Conservation (phyloP, 108 stramenopile genomes). For the Seminavis robusta region DNA sequence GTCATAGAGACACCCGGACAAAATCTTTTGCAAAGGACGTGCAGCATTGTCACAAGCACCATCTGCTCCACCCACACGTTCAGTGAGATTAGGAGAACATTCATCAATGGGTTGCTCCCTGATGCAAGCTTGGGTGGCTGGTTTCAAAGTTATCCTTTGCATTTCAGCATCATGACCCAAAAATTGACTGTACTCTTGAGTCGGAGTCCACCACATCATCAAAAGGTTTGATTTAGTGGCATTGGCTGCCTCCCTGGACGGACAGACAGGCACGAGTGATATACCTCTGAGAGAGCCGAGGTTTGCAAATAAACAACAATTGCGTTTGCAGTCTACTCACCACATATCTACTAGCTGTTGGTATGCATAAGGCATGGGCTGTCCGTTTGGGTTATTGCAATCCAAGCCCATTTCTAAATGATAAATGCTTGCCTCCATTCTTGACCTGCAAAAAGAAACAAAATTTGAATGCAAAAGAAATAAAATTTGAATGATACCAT, state of each 20-base stretch:
- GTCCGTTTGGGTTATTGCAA: not conserved
- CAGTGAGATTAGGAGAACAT: slow-evolving; percentile 5
- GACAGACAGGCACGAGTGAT: no score
- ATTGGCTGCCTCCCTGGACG: slow-evolving; percentile 16
- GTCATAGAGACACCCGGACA: not conserved
- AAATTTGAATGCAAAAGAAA: no score
- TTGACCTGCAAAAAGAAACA: no score
- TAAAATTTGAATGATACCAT: no score
- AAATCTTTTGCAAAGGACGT: slow-evolving; percentile 3
- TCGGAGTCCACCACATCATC: slow-evolving; percentile 23
- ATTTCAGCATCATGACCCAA: slow-evolving; percentile 28
- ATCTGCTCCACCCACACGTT: slow-evolving; percentile 13
- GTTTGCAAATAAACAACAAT: no score
- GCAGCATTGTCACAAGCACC: slow-evolving; percentile 24
- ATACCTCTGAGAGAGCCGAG: no score
- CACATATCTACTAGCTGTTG: slow-evolving; percentile 3
- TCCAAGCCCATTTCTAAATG: slow-evolving; percentile 4
- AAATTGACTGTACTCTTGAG: slow-evolving; percentile 7
- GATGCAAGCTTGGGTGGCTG: slow-evolving; percentile 16
- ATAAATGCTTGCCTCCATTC: no score
- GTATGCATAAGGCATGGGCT: slow-evolving; percentile 6
- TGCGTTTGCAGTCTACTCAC: no score
- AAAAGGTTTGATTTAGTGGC: slow-evolving; percentile 10
- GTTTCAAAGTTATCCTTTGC: slow-evolving; percentile 10
- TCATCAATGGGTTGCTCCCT: not conserved